Percentiles rank a stretch among this genome's conserved stretches.
These are phyloP conservation scores for Penicillium sp. DNA, from an alignment of 2,329 filamentous ascomycete species.

Conservation along the genomic window DNA sequence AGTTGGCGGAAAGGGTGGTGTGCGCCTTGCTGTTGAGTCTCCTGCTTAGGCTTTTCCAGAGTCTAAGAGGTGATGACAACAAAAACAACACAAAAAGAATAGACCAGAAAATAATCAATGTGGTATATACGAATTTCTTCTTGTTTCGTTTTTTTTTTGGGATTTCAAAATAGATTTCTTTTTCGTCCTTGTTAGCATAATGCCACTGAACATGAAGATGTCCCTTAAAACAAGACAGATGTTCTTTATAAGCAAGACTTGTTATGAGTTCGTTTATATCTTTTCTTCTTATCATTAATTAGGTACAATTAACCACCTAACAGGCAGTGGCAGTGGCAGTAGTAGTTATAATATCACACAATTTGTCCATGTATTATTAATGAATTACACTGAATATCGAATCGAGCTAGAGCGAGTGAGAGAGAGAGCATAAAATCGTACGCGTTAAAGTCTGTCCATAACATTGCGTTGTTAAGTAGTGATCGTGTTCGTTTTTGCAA, in stretches of 20 bases:
- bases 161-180: background rate
- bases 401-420: background rate
- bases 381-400: background rate
- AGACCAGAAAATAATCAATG: background rate
- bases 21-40: slow-evolving; percentile 59
- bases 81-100: background rate
- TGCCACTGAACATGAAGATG: no score
- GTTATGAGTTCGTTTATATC: background rate
- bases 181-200: background rate
- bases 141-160: background rate
- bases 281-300: background rate
- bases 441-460: background rate
- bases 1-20: slow-evolving; percentile 80
- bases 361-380: background rate
- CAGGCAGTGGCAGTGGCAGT: background rate
- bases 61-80: background rate
- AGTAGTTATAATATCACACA: background rate
- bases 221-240: no score
- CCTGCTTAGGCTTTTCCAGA: slow-evolving; percentile 32
- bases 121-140: slow-evolving; percentile 8
- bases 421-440: background rate
- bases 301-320: background rate
- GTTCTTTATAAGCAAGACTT: no score
- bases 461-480: background rate
- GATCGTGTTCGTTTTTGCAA: background rate